These are phyloP conservation scores for Amanita subjunquillea DNA, from an alignment of 768 basidiomycete genomes.

Conservation along the genomic window DNA sequence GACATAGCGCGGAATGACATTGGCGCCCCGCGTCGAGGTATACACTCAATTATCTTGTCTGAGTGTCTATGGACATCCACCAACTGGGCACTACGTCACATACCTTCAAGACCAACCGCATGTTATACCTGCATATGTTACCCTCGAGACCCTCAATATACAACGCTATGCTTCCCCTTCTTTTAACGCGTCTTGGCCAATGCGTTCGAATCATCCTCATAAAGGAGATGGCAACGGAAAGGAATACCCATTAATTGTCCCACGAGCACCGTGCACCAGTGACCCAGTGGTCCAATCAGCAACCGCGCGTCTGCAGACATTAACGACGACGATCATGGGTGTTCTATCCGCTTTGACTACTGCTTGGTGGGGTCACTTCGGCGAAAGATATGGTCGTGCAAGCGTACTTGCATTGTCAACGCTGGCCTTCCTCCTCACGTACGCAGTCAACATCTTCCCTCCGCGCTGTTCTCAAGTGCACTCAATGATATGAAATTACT, in stretches of 20 bases:
- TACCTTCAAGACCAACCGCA: neutral
- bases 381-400: conserved; percentile 72
- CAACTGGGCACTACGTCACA: conserved; percentile 15
- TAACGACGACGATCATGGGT: conserved; percentile 75
- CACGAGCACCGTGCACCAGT: conserved; percentile 24
- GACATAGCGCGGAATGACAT: conserved; percentile 73
- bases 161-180: neutral
- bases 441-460: conserved; percentile 10
- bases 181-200: neutral
- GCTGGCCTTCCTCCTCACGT: conserved; percentile 42
- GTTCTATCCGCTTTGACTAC: conserved; percentile 75
- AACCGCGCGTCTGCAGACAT: conserved; percentile 62
- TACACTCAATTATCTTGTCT: conserved; percentile 73
- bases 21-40: conserved; percentile 72
- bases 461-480: neutral
- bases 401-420: conserved; percentile 65
- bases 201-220: conserved; percentile 5
- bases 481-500: conserved; percentile 5
- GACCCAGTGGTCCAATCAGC: conserved; percentile 57
- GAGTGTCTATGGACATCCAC: conserved; percentile 34
- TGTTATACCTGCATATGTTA: neutral
- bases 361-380: conserved; percentile 82
- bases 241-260: conserved; percentile 26
- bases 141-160: neutral
- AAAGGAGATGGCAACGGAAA: conserved; percentile 8